Percentiles rank a stretch among this genome's conserved stretches.
phyloP scores from a whole-genome alignment of 2,329 filamentous ascomycete species.

The Herpotrichia juniperi region DNA sequence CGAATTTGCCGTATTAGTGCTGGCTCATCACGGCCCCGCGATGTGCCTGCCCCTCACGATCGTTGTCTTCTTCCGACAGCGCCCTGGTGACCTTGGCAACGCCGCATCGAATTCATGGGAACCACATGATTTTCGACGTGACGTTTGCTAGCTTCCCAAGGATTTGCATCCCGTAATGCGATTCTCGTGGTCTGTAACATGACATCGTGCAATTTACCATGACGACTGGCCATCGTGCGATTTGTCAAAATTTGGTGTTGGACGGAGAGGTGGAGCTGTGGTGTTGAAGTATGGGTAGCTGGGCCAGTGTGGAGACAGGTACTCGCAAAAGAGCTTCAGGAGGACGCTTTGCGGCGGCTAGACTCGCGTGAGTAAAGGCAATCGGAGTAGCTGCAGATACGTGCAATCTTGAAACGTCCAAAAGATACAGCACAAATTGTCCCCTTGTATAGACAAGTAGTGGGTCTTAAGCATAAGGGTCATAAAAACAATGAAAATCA shows the following conservation, averaged over 20 bases:
- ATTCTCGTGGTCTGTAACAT: conserved; percentile 16
- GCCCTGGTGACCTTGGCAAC: conserved; percentile 31
- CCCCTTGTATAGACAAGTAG: too few relatives aligned
- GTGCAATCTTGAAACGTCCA: conserved; percentile 19
- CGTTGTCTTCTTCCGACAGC: conserved; percentile 16
- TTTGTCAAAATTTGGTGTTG: neutral
- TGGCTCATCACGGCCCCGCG: conserved; percentile 22
- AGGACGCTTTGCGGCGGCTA: conserved; percentile 22
- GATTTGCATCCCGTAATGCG: conserved; percentile 31
- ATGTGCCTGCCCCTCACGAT: conserved; percentile 28
- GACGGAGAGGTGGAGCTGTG: neutral
- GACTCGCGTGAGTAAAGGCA: conserved; percentile 10
- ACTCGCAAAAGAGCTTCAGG: neutral
- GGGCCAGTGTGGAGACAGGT: conserved; percentile 13
- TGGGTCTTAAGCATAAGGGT: too few relatives aligned
- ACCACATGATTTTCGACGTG: conserved; percentile 28
- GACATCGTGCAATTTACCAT: conserved; percentile 25
- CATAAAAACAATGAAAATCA: too few relatives aligned
- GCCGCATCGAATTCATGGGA: conserved; percentile 22
- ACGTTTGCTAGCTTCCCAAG: conserved; percentile 26
- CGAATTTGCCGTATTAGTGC: conserved; percentile 27
- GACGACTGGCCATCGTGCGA: neutral
- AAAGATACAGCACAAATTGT: too few relatives aligned
- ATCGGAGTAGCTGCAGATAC: conserved; percentile 26
- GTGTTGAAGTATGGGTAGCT: neutral